phyloP scores from a whole-genome alignment of 2,329 filamentous ascomycete species.

The Venturia oleaginea region DNA sequence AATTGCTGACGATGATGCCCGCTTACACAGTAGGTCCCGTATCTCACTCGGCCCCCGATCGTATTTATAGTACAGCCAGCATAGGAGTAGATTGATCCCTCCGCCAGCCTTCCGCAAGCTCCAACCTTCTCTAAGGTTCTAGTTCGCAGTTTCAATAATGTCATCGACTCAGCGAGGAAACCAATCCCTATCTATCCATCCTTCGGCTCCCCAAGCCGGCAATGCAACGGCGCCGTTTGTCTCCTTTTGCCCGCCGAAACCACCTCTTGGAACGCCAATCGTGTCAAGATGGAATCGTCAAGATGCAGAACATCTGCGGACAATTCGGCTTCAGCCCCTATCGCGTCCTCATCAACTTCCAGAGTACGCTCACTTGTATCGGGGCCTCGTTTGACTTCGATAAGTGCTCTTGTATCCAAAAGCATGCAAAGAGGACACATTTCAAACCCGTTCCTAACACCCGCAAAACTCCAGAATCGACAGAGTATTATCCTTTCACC shows the following conservation, averaged over 20 bases:
- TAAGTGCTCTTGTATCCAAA: not conserved
- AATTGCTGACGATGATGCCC: constrained; percentile 1
- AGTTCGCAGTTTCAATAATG: not conserved
- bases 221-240: not conserved
- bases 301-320: not conserved
- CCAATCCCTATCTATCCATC: not conserved
- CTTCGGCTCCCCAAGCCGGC: not conserved
- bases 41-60: not conserved
- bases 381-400: not conserved
- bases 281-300: constrained; percentile 7
- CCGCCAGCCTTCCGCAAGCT: not conserved
- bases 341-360: not conserved
- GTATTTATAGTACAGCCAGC: not conserved
- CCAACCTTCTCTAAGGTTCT: not conserved
- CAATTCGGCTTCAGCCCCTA: not conserved
- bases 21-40: not conserved
- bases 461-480: not conserved
- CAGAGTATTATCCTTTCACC: too few relatives aligned
- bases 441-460: not conserved
- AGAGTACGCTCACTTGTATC: not conserved
- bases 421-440: not conserved
- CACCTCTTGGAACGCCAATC: not conserved
- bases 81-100: not conserved
- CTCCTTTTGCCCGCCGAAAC: not conserved
- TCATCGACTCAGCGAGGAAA: not conserved